A percentile compares a stretch with the other conserved stretches of the same genome.
Evolutionary conservation across 805 yeast genomes (phyloP).

Genomic region (Kodamaea laetipori): DNA sequence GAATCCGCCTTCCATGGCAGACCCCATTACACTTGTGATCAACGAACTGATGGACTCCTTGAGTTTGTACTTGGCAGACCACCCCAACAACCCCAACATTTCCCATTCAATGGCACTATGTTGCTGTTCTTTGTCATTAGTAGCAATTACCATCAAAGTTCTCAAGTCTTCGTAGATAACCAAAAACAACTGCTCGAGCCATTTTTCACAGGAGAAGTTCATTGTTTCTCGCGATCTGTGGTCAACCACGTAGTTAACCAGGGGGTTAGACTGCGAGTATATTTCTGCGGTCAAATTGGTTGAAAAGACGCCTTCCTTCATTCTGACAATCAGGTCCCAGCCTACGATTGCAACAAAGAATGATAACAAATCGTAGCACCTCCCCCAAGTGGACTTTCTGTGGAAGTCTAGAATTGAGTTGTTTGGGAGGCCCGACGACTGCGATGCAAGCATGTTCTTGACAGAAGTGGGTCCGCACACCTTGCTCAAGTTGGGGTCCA

Average conservation of each 20-base stretch:
- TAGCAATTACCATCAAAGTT: constrained; percentile 27
- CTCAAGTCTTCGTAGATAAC: constrained; percentile 64
- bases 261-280: background rate
- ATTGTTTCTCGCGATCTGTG: constrained; percentile 21
- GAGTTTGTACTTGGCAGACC: constrained; percentile 43
- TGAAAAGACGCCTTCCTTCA: constrained; percentile 68
- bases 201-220: constrained; percentile 59
- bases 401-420: constrained; percentile 36
- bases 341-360: constrained; percentile 68
- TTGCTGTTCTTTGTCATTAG: constrained; percentile 28
- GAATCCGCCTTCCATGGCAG: constrained; percentile 55
- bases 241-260: constrained; percentile 12
- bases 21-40: constrained; percentile 51
- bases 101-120: constrained; percentile 78
- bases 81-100: constrained; percentile 59
- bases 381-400: constrained; percentile 43
- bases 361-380: constrained; percentile 66
- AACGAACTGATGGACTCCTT: constrained; percentile 39
- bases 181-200: constrained; percentile 77
- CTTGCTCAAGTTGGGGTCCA: constrained; percentile 32
- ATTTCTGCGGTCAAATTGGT: constrained; percentile 20
- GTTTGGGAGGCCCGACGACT: constrained; percentile 29
- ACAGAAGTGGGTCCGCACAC: constrained; percentile 30
- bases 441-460: constrained; percentile 33
- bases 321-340: constrained; percentile 74